Evolutionary conservation across 352 stramenopile genomes (phyloP).

Genomic region (Pythium apleroticum): DNA sequence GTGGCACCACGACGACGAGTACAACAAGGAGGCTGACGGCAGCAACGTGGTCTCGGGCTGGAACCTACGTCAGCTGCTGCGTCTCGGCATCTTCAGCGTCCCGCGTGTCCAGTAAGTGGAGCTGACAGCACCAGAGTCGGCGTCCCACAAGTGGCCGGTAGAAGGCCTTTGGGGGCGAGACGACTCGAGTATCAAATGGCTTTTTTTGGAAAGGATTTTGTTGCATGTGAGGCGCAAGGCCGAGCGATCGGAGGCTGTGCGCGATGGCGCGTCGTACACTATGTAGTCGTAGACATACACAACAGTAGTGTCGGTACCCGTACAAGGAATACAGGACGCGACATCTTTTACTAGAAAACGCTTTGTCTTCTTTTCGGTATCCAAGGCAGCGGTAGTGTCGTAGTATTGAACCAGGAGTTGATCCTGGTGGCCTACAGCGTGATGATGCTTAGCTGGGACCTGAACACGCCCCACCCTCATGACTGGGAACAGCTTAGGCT

Average conservation of each 20-base stretch:
- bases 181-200: too few relatives aligned
- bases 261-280: background rate
- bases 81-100: background rate
- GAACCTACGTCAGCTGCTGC: background rate
- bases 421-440: too few relatives aligned
- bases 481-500: too few relatives aligned
- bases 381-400: too few relatives aligned
- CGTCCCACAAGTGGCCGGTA: background rate
- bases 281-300: too few relatives aligned
- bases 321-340: background rate
- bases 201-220: background rate
- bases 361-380: too few relatives aligned
- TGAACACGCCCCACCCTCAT: too few relatives aligned
- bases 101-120: background rate
- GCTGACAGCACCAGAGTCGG: background rate
- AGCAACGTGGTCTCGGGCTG: background rate
- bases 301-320: background rate
- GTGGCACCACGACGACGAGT: constrained; percentile 35
- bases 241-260: background rate
- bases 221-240: background rate
- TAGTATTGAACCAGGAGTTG: too few relatives aligned
- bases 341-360: background rate
- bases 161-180: background rate
- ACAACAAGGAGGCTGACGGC: background rate
- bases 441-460: too few relatives aligned